Evolutionary conservation across 257 asterid species (phyloP), one percentile per base, ranked within the genome.

Genomic region (Przewalskia tangutica): DNA sequence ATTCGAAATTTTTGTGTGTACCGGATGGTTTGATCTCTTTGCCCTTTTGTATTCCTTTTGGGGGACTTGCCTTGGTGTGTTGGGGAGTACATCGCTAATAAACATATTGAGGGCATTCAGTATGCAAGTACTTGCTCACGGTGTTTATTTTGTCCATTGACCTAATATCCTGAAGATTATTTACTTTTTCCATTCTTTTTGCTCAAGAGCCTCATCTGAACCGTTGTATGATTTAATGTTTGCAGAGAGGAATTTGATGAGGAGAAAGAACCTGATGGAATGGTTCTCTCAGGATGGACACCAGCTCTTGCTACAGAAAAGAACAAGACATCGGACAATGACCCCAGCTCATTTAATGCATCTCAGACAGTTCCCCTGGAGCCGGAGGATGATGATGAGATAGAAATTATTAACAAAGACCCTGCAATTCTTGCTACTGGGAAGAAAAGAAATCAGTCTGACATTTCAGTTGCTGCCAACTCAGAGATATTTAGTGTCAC

Each of bases 251-350:
- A 90, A 81, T 96, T 94, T 79, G 98, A 96, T 12, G 97, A 90
- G 86, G 98, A 92, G 90, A 91, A 94, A 86, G 99, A 94, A 88
- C 98, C 99, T 1, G 99, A 96, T 81, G 97, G 88, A 81, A 90
- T 96, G 97, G 77, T 93, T 81, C 94, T 96, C 67, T 86, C 90
- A 2, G 99, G 99, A 82, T 96, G 97, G 99, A 91, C 93, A 11
- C 89, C 84, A 84, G 85, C 92, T 62, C 86, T 59, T 75, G 88
- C 87, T 3, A 79, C 68, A 34, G 93, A 89, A 83, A 90, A 90
- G 88, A 89, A 86, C 77, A 89, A 86, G 51, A 5, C 67, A n/a
- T 20, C 89, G 64, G 90, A 89, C 81, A 92, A 90, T 81, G 97
- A 92, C 10, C 93, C 91, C 0, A 92, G 97, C 89, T 87, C 98